Conservation (phyloP, 1,284 basidiomycete genomes). For the Lignosus rhinocerotis region DNA sequence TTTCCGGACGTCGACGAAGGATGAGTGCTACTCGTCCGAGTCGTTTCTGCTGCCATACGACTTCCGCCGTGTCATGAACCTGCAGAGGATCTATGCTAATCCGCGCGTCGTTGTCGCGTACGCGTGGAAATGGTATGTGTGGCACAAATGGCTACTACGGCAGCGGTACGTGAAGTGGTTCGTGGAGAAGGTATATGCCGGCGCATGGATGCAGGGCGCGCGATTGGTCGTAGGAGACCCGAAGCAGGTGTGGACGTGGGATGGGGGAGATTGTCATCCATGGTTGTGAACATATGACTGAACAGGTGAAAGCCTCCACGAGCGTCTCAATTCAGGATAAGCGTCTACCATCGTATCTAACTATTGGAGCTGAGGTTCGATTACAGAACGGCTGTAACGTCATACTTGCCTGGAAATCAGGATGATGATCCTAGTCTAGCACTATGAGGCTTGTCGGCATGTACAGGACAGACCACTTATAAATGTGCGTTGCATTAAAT, state of each 20-base stretch:
- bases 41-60: slow-evolving; percentile 58
- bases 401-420: no score
- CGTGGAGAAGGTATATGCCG: slow-evolving; percentile 40
- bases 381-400: no score
- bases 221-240: slow-evolving; percentile 40
- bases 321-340: no score
- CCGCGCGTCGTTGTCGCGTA: slow-evolving; percentile 44
- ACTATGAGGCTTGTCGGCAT: no score
- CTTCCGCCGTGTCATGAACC: slow-evolving; percentile 46
- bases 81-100: slow-evolving; percentile 46
- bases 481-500: no score
- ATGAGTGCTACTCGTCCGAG: slow-evolving; percentile 51
- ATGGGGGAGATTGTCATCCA: slow-evolving; percentile 41
- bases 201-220: slow-evolving; percentile 40
- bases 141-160: slow-evolving; percentile 48
- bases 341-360: no score
- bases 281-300: slow-evolving; percentile 21
- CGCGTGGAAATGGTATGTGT: slow-evolving; percentile 41
- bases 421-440: no score
- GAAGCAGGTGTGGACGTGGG: slow-evolving; percentile 36
- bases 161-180: slow-evolving; percentile 47
- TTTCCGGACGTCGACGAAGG: slow-evolving; percentile 47
- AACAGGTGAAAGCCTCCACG: no score
- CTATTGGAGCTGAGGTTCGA: no score
- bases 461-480: no score